Base-by-base conservation (phyloP, 257 asterid genomes). In the Nemophila menziesii region DNA sequence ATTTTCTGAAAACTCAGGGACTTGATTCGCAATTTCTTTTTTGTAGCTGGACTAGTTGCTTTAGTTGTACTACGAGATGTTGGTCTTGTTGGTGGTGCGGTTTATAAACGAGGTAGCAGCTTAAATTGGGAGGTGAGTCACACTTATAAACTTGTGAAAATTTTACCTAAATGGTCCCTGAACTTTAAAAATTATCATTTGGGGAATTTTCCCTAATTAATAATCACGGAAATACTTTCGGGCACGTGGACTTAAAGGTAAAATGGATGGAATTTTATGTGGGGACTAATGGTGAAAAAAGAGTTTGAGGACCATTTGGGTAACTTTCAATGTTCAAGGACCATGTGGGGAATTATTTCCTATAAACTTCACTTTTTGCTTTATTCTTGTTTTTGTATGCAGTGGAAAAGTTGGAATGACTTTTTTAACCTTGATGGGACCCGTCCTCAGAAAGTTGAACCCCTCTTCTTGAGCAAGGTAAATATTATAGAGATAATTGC, bases 391-490 rank as follows among this genome's bases (percentile, higher is more conserved):
- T 55, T 53, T 38, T 52, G 11, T 16, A 16, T n/a, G 39, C 62
- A 85, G 98, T 55, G 77, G 80, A 68, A 59, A 60, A 63, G 75
- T 52, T 90, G 82, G 92, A 73, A 49, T 24, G 89, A 76, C 44
- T 84, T 80, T 78, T 72, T 84, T 78, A 73, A 81, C 65, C 87
- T 90, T 47, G 74, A 79, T 51, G 93, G 95, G 26, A 54, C 80
- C 34, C 67, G 50, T 58, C 73, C 77, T 12, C 71, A 66, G 60
- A 85, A 78, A 66, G 82, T 90, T 40, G 77, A 80, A 65, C 98
- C 98, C 48, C 92, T 90, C 42, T 43, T 78, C 18, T 63, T 83
- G 57, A 83, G 95, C 84, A 87, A 87, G 95, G 97, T 86, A 82
- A 56, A 29, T 23, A 43, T 13, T 16, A 43, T 44, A n/a, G n/a